Base-by-base conservation (phyloP, 345 rosid genomes). In the Microthlaspi erraticum region DNA sequence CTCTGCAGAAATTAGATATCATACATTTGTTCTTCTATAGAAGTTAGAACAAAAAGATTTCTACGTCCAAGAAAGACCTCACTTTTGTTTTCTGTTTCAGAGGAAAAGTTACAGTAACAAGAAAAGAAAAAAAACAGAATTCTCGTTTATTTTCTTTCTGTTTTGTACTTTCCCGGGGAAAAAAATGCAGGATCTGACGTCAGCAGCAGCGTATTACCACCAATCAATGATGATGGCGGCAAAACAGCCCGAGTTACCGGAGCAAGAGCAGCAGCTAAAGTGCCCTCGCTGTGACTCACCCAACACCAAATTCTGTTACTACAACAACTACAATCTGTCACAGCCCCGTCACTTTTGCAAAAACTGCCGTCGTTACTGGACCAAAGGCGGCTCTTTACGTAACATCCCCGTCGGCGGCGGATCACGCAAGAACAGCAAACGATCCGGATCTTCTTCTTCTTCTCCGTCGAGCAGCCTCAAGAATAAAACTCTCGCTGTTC, bases 281-380 rank as follows among this genome's bases (percentile, higher is more conserved):
- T n/a, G n/a, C n/a, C n/a, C n/a, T n/a, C n/a, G n/a, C n/a, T n/a
- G n/a, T n/a, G n/a, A 86, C 34, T 88, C 95, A 1, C 59, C 72
- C 54, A 86, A 92, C 90, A 92, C 98, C 55, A 92, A 92, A 39
- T 92, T 92, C 87, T 92, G 98, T 79, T 92, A 90, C 87, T 92
- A 85, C 84, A 92, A 92, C 83, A 92, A 92, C 78, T 92, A 92
- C 80, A 92, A 92, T 70, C 81, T 90, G 68, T 88, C 91, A 19
- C 94, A 88, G 83, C 94, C 94, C 16, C 94, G 94, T 37, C 86
- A 86, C 78, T 92, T 72, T 74, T 93, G 97, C 88, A 93, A 93
- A 83, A 80, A 73, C 81, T 93, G 97, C 76, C 83, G 92, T 41
- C 82, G 98, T 23, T 92, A 92, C 78, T 92, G 98, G 98, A 92